Percentiles rank a stretch among this genome's conserved stretches.
Conservation (phyloP, 371 early-diverging fungal species). For the Mortierella polycephala region DNA sequence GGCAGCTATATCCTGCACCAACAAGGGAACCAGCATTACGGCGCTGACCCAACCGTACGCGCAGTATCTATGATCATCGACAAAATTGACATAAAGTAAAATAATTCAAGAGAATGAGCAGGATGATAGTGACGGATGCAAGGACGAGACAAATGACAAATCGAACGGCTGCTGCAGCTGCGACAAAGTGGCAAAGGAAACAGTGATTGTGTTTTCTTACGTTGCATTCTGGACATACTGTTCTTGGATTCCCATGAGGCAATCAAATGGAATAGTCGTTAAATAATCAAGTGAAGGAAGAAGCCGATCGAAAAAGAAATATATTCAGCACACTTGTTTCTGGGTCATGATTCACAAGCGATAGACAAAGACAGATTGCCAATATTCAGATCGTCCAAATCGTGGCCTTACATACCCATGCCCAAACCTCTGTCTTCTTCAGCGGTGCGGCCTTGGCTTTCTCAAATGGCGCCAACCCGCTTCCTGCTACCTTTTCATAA, state of each 20-base stretch:
- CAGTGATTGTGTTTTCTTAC: conserved; percentile 16
- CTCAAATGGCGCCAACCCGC: not conserved
- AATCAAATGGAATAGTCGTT: not conserved
- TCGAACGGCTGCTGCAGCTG: not conserved
- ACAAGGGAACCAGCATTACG: conserved; percentile 50
- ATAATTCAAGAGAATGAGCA: not conserved
- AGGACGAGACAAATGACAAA: not conserved
- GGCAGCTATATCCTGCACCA: conserved; percentile 58
- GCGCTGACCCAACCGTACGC: conserved; percentile 50
- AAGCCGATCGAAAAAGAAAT: not conserved
- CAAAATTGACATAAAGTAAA: too few relatives aligned
- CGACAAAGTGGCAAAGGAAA: not conserved
- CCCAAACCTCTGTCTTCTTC: conserved; percentile 35
- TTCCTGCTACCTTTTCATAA: not conserved
- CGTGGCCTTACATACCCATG: conserved; percentile 27
- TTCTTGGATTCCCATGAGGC: not conserved
- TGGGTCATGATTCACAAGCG: not conserved
- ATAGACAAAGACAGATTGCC: not conserved
- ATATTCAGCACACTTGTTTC: not conserved
- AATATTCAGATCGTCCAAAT: not conserved
- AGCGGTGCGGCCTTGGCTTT: conserved; percentile 17
- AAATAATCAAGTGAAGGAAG: not conserved
- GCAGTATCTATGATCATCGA: conserved; percentile 23
- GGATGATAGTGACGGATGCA: not conserved
- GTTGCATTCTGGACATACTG: conserved; percentile 47